phyloP scores from a whole-genome alignment of 2,329 filamentous ascomycete genomes.

The Celoporthe dispersa region DNA sequence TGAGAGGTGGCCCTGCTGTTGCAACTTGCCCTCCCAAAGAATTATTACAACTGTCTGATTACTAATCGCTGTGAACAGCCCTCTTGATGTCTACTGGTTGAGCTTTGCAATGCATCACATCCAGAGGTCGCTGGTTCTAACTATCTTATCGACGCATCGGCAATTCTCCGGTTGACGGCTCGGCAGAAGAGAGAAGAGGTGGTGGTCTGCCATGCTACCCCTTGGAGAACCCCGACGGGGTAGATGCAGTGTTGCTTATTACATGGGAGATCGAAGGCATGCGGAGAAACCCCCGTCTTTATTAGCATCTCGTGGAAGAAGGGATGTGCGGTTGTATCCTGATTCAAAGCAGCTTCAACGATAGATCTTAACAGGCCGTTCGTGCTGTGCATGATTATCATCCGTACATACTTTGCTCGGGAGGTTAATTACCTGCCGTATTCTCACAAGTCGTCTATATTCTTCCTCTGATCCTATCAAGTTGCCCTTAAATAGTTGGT shows the following conservation, averaged over 20 bases:
- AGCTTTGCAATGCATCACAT: background rate
- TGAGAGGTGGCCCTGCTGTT: no score
- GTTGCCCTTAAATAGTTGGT: no score
- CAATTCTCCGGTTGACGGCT: background rate
- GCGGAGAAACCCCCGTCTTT: background rate
- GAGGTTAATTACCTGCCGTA: background rate
- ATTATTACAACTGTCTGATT: no score
- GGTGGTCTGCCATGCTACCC: background rate
- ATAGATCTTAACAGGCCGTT: no score
- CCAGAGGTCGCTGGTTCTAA: no score
- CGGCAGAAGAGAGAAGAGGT: background rate
- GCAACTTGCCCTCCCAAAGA: no score
- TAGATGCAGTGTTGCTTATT: background rate
- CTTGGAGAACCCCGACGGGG: background rate
- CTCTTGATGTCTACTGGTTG: no score
- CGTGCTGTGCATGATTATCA: background rate
- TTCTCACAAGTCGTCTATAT: background rate
- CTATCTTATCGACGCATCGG: background rate
- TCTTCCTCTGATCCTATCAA: no score
- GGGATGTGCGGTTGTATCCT: background rate
- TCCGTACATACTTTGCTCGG: background rate
- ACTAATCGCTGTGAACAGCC: no score
- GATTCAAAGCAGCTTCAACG: background rate
- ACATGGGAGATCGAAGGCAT: background rate
- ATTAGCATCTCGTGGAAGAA: background rate